Evolutionary conservation across 2,329 filamentous ascomycete species (phyloP), one percentile per base, ranked within the genome.

Genomic region (Pseudogymnoascus sp.): DNA sequence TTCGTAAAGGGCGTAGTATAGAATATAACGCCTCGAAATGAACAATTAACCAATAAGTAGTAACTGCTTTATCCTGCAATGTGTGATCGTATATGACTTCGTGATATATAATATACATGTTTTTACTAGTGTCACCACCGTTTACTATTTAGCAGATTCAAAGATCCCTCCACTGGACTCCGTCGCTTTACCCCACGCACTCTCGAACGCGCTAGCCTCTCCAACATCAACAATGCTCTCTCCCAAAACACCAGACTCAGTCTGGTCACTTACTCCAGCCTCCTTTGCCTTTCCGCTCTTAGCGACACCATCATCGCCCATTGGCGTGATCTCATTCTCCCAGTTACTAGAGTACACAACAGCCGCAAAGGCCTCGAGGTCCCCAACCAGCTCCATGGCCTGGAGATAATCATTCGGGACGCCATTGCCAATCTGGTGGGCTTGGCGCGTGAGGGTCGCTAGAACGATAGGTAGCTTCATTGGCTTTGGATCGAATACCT

Each of bases 281-380:
- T 65, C 64, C 36, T 62, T 70, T 58, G 58, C 69, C 44, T 17
- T 47, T 47, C 13, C 50, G 31, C 24, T 54, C 62, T 59, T 26
- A 61, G 63, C 26, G 58, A 39, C 33, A 60, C 17, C 63, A n/a
- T 41, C 66, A 64, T 58, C 62, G 54, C 29, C 61, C 54, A 69
- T 61, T 1, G 70, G 70, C 15, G 75, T 77, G 62, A 87, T 83
- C 74, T 87, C 84, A 64, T 79, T 84, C 72, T 86, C 82, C 84
- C 84, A 94, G 73, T 95, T 94, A 71, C 88, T 92, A 59, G 86
- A 90, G 74, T 94, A 95, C 39, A 95, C 90, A 1, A 95, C 88
- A 1, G 91, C 90, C 1, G 90, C 88, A 72, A 95, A 95, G 0
- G 88, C 89, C 72, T 92, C 88, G 8, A 95, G 79, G 64, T 92